phyloP scores from a whole-genome alignment of 345 rosid genomes.

The Melaleuca alternifolia region DNA sequence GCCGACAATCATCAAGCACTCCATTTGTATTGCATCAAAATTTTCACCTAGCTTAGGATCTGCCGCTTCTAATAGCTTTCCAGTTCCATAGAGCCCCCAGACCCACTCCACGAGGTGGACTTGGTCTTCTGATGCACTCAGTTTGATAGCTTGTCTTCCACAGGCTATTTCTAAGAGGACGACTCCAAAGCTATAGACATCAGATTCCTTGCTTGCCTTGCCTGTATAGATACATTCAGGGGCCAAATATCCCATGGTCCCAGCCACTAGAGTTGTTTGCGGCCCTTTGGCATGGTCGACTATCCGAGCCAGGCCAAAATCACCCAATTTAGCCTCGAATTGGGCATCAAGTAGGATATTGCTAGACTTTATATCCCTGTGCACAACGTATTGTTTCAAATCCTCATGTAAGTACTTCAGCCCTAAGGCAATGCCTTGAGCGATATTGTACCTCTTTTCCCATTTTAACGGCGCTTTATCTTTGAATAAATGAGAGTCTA shows the following conservation, averaged over 20 bases:
- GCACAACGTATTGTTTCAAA: conserved; percentile 16
- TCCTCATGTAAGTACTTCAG: conserved; percentile 5
- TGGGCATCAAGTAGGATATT: conserved; percentile 14
- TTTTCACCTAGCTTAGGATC: neutral
- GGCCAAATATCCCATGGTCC: neutral
- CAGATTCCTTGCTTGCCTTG: neutral
- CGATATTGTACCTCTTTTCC: conserved; percentile 11
- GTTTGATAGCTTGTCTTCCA: neutral
- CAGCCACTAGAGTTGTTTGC: neutral
- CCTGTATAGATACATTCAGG: neutral
- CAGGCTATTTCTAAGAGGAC: neutral
- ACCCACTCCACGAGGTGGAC: neutral
- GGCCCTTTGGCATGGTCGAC: conserved; percentile 14
- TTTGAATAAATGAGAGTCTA: conserved; percentile 1
- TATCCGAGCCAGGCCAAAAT: conserved; percentile 29
- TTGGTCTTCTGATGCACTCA: neutral
- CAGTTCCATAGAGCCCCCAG: neutral
- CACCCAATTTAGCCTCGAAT: conserved; percentile 18
- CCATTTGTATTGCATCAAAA: neutral
- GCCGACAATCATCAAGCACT: neutral
- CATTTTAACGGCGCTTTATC: neutral
- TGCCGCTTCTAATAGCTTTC: neutral
- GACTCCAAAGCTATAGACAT: neutral
- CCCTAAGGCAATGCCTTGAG: neutral
- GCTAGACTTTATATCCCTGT: conserved; percentile 20